Evolutionary conservation across 1,284 basidiomycete genomes (phyloP).

Genomic region (Papiliotrema flavescens): DNA sequence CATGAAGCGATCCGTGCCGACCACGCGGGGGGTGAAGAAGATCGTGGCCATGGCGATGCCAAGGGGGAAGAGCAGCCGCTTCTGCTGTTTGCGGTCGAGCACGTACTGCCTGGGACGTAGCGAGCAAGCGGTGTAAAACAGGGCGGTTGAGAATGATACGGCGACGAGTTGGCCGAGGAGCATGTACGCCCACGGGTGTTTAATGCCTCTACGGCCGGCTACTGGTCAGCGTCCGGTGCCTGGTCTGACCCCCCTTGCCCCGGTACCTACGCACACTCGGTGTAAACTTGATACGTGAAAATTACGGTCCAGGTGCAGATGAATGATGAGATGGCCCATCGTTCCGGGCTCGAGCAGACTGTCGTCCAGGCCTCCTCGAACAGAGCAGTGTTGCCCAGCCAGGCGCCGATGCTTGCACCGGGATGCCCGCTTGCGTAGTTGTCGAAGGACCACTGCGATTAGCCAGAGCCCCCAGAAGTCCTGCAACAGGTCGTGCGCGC

Average conservation of each 20-base stretch:
- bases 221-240: not conserved
- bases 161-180: constrained; percentile 70
- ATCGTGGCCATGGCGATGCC: constrained; percentile 56
- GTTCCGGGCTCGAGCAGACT: constrained; percentile 53
- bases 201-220: constrained; percentile 55
- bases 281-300: constrained; percentile 60
- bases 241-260: not conserved
- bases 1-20: constrained; percentile 54
- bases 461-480: not conserved
- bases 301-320: constrained; percentile 65
- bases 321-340: constrained; percentile 67
- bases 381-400: constrained; percentile 60
- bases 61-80: constrained; percentile 52
- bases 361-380: constrained; percentile 63
- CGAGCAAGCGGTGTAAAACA: constrained; percentile 62
- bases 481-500: too few species aligned
- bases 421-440: constrained; percentile 48
- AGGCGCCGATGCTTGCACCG: constrained; percentile 49
- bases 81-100: constrained; percentile 5
- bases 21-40: constrained; percentile 55
- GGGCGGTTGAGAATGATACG: constrained; percentile 63
- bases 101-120: constrained; percentile 41
- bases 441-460: constrained; percentile 56
- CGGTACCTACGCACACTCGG: constrained; percentile 53
- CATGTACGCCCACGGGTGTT: constrained; percentile 66